Evolutionary conservation across 2,329 filamentous ascomycete species (phyloP).

Genomic region (Bretziella fagacearum): DNA sequence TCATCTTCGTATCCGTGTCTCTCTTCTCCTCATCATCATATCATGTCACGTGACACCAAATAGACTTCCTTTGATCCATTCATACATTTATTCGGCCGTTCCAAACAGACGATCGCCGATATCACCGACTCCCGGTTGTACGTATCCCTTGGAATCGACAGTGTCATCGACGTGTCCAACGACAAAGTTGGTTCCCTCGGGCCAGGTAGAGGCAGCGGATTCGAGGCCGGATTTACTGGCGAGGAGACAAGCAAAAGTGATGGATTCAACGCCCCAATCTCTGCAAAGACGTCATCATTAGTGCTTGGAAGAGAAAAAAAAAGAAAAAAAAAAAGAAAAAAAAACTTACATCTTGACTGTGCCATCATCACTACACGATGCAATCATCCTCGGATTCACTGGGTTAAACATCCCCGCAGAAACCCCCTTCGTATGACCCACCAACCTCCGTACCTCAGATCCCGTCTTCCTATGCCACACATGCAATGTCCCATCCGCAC

Average conservation of each 20-base stretch:
- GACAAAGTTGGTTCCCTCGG: constrained; percentile 62
- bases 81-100: constrained; percentile 10
- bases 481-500: constrained; percentile 61
- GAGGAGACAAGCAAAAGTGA: constrained; percentile 61
- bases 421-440: constrained; percentile 59
- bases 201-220: constrained; percentile 60
- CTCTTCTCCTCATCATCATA: background rate
- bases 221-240: constrained; percentile 54
- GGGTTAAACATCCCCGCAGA: constrained; percentile 89
- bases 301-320: background rate
- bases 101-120: constrained; percentile 72
- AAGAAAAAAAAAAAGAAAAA: background rate
- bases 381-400: constrained; percentile 64
- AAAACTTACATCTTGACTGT: constrained; percentile 64
- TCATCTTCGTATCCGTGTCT: background rate
- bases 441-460: constrained; percentile 54
- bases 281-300: constrained; percentile 4
- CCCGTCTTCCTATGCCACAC: constrained; percentile 86
- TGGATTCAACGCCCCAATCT: constrained; percentile 78
- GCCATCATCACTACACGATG: constrained; percentile 76
- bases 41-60: background rate
- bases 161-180: constrained; percentile 61
- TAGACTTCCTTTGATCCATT: background rate
- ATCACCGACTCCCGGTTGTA: constrained; percentile 77
- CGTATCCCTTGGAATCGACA: constrained; percentile 69